Evolutionary conservation across 352 stramenopile species (phyloP).

Genomic region (Globisporangium mamillatum): DNA sequence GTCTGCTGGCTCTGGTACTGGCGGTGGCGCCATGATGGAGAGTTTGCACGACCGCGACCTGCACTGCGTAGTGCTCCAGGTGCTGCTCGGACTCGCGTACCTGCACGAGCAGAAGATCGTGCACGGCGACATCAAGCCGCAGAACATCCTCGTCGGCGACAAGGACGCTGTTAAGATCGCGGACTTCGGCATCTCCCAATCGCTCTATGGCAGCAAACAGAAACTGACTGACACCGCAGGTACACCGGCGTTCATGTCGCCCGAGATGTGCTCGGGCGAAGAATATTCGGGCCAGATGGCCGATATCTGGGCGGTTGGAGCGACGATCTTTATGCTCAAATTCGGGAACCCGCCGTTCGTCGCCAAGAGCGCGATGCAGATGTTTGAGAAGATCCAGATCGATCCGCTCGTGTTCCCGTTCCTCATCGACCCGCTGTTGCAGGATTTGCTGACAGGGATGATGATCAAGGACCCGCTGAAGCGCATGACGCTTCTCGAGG

Average conservation of each 20-base stretch:
- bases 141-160: conserved; percentile 86
- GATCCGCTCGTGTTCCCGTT: conserved; percentile 64
- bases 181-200: conserved; percentile 90
- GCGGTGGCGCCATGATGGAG: conserved; percentile 18
- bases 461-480: conserved; percentile 58
- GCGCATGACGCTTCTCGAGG: conserved; percentile 55
- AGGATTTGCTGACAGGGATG: conserved; percentile 63
- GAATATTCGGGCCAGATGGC: conserved; percentile 84
- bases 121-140: conserved; percentile 85
- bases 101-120: conserved; percentile 85
- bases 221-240: conserved; percentile 78
- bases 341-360: conserved; percentile 89
- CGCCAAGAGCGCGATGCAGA: conserved; percentile 81
- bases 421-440: conserved; percentile 46
- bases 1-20: background rate
- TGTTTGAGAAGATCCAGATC: conserved; percentile 89
- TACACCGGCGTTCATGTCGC: conserved; percentile 92
- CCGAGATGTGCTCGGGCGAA: conserved; percentile 88
- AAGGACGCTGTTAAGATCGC: conserved; percentile 91
- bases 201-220: conserved; percentile 75
- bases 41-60: conserved; percentile 66
- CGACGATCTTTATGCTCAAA: conserved; percentile 87
- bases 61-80: conserved; percentile 68
- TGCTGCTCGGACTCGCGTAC: conserved; percentile 88
- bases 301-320: conserved; percentile 91